Evolutionary conservation across 768 basidiomycete species (phyloP).

Genomic region (Tylopilus vinaceipallidus): DNA sequence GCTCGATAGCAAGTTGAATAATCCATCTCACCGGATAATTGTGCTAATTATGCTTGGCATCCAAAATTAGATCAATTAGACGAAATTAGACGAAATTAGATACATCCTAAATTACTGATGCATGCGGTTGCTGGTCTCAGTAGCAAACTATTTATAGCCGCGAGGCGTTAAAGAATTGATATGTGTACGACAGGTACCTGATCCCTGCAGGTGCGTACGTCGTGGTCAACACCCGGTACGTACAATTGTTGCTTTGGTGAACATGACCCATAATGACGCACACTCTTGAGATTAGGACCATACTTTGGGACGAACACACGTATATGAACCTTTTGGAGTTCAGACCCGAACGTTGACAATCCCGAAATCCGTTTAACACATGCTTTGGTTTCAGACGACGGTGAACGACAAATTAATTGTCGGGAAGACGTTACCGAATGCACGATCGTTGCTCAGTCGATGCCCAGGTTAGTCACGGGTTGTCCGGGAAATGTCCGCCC

Average conservation of each 20-base stretch:
- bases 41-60: no score
- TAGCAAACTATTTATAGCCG: neutral
- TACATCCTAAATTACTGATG: no score
- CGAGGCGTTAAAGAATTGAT: constrained; percentile 6
- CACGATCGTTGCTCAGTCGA: neutral
- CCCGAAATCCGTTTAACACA: constrained; percentile 13
- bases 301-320: constrained; percentile 16
- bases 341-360: constrained; percentile 20
- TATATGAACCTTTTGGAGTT: constrained; percentile 21
- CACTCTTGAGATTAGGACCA: constrained; percentile 9
- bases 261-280: no score
- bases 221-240: constrained; percentile 19
- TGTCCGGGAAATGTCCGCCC: neutral
- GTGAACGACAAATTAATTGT: neutral
- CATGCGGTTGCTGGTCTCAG: no score
- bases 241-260: no score
- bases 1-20: no score
- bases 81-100: no score
- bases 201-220: constrained; percentile 20
- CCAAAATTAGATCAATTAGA: no score
- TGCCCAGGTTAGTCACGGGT: constrained; percentile 10
- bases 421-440: neutral
- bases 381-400: constrained; percentile 22
- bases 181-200: constrained; percentile 19
- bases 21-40: no score